phyloP scores from a whole-genome alignment of 345 rosid species.

The Trapa incisa region DNA sequence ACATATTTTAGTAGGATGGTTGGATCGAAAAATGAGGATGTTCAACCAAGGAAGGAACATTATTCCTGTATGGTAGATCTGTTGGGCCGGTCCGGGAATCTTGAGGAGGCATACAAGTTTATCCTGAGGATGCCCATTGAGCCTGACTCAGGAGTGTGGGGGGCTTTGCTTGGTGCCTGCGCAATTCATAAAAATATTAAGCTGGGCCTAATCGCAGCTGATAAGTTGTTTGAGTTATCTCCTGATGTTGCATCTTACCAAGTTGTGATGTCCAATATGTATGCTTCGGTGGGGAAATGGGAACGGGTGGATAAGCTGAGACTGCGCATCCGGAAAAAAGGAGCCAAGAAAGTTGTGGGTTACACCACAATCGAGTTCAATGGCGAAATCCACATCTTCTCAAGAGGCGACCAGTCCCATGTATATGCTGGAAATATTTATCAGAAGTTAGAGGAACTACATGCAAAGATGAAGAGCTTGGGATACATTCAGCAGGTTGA shows the following conservation, averaged over 20 bases:
- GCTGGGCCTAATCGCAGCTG: conserved; percentile 35
- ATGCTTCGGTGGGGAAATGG: conserved; percentile 39
- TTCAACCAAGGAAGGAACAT: conserved; percentile 33
- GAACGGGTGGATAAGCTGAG: conserved; percentile 34
- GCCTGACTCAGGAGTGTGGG: conserved; percentile 34
- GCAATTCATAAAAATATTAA: conserved; percentile 27
- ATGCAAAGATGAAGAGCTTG: conserved; percentile 27
- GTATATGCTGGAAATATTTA: conserved; percentile 31
- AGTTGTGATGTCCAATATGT: conserved; percentile 39
- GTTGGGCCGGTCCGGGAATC: conserved; percentile 29
- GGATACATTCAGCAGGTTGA: conserved; percentile 45
- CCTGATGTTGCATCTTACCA: conserved; percentile 35
- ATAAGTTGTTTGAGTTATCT: conserved; percentile 29
- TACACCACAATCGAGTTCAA: conserved; percentile 42
- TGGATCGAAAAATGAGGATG: conserved; percentile 19
- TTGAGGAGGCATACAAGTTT: conserved; percentile 30
- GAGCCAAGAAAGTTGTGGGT: conserved; percentile 36
- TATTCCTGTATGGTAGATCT: conserved; percentile 42
- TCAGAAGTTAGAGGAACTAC: conserved; percentile 29
- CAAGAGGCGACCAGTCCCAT: conserved; percentile 46
- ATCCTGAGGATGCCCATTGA: conserved; percentile 29
- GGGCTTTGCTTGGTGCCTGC: conserved; percentile 39
- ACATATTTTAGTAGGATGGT: conserved; percentile 21
- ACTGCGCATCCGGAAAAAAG: conserved; percentile 29
- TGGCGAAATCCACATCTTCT: conserved; percentile 36